A percentile compares a stretch with the other conserved stretches of the same genome.
Evolutionary conservation across 2,329 filamentous ascomycete species (phyloP).

Genomic region (Moelleriella libera): DNA sequence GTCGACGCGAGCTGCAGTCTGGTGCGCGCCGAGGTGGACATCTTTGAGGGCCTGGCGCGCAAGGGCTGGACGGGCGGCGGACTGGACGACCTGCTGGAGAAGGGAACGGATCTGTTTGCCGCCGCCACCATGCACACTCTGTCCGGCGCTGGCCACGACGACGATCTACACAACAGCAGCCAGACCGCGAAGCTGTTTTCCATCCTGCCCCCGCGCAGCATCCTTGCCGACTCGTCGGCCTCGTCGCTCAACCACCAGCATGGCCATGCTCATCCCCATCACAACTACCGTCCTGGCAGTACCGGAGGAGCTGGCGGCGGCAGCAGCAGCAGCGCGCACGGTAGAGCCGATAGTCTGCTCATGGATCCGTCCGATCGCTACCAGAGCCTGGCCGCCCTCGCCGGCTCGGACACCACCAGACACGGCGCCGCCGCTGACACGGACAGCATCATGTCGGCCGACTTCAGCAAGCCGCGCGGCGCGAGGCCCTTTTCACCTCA

Average conservation of each 20-base stretch:
- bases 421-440: conserved; percentile 19
- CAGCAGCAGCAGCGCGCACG: conserved; percentile 18
- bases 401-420: conserved; percentile 11
- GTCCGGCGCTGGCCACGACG: conserved; percentile 8
- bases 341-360: conserved; percentile 39
- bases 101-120: conserved; percentile 47
- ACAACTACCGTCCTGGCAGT: no score
- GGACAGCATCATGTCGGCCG: conserved; percentile 38
- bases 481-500: conserved; percentile 48
- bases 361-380: conserved; percentile 34
- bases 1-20: conserved; percentile 51
- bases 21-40: conserved; percentile 55
- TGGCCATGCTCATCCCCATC: no score
- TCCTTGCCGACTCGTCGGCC: conserved; percentile 43
- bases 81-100: conserved; percentile 50
- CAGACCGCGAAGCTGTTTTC: conserved; percentile 44
- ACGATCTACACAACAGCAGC: conserved; percentile 16
- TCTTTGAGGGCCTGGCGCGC: conserved; percentile 50
- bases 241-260: no score
- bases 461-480: conserved; percentile 38
- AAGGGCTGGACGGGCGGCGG: conserved; percentile 57
- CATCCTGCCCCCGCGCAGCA: conserved; percentile 49
- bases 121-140: no score
- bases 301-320: conserved; percentile 26
- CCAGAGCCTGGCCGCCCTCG: conserved; percentile 41